A percentile compares a stretch with the other conserved stretches of the same genome.
Conservation (phyloP, 2,329 filamentous ascomycete species). For the Exophiala dermatitidis region DNA sequence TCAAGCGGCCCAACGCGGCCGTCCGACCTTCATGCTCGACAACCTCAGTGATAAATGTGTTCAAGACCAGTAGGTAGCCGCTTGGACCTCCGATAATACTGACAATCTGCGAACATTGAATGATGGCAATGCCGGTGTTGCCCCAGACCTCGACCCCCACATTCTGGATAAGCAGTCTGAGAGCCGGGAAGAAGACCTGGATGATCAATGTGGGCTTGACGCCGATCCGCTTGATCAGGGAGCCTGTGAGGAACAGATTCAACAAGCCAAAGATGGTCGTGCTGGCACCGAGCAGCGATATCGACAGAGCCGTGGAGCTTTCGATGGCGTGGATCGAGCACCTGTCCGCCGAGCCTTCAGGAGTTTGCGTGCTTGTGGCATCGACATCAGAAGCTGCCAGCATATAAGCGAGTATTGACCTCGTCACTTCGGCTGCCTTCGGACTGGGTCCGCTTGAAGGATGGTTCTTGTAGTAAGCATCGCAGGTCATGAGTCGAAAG, state of each 20-base stretch:
- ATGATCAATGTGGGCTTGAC: conserved; percentile 56
- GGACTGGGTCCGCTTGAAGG: conserved; percentile 27
- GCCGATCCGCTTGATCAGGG: conserved; percentile 59
- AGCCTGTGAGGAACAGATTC: conserved; percentile 61
- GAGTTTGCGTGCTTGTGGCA: conserved; percentile 24
- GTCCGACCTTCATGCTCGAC: conserved; percentile 55
- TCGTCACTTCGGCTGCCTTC: not conserved
- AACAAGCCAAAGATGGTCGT: conserved; percentile 62
- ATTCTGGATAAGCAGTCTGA: conserved; percentile 58
- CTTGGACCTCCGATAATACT: conserved; percentile 61
- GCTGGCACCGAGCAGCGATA: conserved; percentile 58
- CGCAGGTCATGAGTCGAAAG: conserved; percentile 65
- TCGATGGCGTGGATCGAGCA: conserved; percentile 58
- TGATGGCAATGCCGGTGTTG: conserved; percentile 57
- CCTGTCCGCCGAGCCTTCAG: conserved; percentile 35
- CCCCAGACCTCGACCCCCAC: conserved; percentile 57
- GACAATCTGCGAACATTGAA: conserved; percentile 61
- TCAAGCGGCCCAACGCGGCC: conserved; percentile 57
- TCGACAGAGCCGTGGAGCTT: conserved; percentile 56
- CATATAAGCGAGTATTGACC: conserved; percentile 6
- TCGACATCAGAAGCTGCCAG: conserved; percentile 32
- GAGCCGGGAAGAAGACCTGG: conserved; percentile 58
- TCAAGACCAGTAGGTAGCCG: conserved; percentile 62
- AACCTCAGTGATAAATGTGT: conserved; percentile 61
- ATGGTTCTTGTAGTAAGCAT: conserved; percentile 58